Evolutionary conservation across 1,139 yeast species (phyloP).

Genomic region (Wickerhamomyces sp.): DNA sequence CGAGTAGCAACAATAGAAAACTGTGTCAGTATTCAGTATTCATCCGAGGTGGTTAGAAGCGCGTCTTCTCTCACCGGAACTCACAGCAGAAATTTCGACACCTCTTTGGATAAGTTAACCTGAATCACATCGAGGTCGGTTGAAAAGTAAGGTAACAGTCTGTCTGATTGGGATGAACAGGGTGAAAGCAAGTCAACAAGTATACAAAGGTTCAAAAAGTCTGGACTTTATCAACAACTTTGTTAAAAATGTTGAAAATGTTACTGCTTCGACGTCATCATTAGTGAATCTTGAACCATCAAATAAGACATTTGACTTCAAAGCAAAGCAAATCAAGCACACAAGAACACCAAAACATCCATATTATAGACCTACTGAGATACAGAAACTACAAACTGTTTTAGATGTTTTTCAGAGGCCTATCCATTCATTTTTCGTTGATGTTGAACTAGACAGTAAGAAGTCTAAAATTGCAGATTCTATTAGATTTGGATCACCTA

Average conservation of each 20-base stretch:
- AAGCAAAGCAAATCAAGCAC: not conserved
- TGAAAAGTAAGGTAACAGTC: too few species aligned
- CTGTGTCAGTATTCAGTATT: too few species aligned
- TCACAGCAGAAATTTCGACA: too few species aligned
- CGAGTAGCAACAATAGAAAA: too few species aligned
- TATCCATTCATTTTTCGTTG: not conserved
- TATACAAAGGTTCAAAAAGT: constrained; percentile 7
- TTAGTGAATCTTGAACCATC: too few species aligned
- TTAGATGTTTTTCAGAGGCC: not conserved
- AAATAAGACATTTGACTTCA: not conserved
- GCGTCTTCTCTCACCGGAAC: too few species aligned
- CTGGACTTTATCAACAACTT: constrained; percentile 8
- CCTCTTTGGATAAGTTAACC: too few species aligned
- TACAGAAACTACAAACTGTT: not conserved
- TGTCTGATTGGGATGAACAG: not conserved
- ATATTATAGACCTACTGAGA: not conserved
- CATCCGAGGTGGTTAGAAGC: too few species aligned
- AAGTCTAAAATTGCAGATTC: not conserved
- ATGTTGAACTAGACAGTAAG: not conserved
- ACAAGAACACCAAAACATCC: not conserved
- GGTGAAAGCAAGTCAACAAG: constrained; percentile 1
- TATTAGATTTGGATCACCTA: not conserved
- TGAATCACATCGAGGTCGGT: too few species aligned
- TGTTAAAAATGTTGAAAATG: constrained; percentile 1
- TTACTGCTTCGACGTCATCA: not conserved